Evolutionary conservation across 345 rosid genomes (phyloP), one percentile per base, ranked within the genome.

Genomic region (Cardamine occulta): DNA sequence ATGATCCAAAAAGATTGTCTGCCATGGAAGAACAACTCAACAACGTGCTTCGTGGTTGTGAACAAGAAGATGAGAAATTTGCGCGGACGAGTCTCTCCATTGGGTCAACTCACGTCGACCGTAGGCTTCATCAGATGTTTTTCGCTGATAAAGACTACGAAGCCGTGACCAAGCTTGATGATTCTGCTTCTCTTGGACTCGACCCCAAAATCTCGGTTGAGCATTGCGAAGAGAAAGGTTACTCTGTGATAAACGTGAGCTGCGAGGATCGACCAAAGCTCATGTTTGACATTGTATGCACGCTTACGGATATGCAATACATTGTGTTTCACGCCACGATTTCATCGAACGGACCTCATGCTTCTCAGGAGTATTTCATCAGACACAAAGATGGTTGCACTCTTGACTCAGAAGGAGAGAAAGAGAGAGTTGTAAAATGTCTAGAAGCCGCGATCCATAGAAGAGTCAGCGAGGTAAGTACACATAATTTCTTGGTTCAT

Each of bases 121-220:
- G 98, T 14, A 80, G 97, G 77, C 88, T 94, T 59, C 97, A 91
- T 79, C 98, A 94, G 82, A 94, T 94, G 97, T 48, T 94, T 67
- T 91, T 94, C 37, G 97, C 97, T 34, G 98, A 91, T 76, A 87
- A 88, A 82, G 98, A 94, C 66, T 94, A 94, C 53, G 98, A 91
- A 76, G 81, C 76, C 47, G 66, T 84, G 42, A 29, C 84, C 7
- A 84, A 83, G 31, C 63, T 73, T 65, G 85, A 70, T 56, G 87
- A 79, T 47, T 62, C 65, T 48, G 77, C 85, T 68, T 56, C 85
- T 26, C 78, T 78, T 40, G 75, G 75, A 54, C 76, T 84, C 56
- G 83, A 82, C 28, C 87, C 91, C 3, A 83, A 81, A 40, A 81
- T 94, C 62, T 85, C 88, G 0, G 83, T 94, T 21, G 96, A 91